A percentile compares a stretch with the other conserved stretches of the same genome.
phyloP scores from a whole-genome alignment of 257 asterid genomes.

The Datura wrightii region DNA sequence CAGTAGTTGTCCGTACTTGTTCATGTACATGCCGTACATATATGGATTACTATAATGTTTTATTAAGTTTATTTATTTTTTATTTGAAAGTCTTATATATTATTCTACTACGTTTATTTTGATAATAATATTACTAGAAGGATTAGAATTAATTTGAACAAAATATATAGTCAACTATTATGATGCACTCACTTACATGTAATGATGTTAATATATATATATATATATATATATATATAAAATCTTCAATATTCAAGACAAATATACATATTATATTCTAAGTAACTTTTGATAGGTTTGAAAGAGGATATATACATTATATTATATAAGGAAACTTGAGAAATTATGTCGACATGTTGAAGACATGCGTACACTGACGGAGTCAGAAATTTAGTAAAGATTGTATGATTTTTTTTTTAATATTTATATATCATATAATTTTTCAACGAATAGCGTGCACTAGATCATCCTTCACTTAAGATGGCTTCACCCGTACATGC shows the following conservation, averaged over 20 bases:
- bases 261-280: neutral
- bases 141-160: neutral
- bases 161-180: neutral
- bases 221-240: too few relatives aligned
- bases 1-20: neutral
- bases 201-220: neutral
- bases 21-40: conserved; percentile 25
- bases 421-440: too few relatives aligned
- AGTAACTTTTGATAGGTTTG: neutral
- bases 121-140: neutral
- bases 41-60: neutral
- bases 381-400: too few relatives aligned
- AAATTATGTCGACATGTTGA: neutral
- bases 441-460: too few relatives aligned
- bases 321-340: neutral
- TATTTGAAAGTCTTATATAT: neutral
- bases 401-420: too few relatives aligned
- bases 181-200: too few relatives aligned
- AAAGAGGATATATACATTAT: neutral
- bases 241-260: too few relatives aligned
- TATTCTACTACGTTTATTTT: neutral
- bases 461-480: too few relatives aligned
- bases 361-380: too few relatives aligned
- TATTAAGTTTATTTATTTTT: neutral
- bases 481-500: too few relatives aligned